Base-by-base conservation (phyloP, 371 early-diverging fungal species). In the Rhizopus microsporus region DNA sequence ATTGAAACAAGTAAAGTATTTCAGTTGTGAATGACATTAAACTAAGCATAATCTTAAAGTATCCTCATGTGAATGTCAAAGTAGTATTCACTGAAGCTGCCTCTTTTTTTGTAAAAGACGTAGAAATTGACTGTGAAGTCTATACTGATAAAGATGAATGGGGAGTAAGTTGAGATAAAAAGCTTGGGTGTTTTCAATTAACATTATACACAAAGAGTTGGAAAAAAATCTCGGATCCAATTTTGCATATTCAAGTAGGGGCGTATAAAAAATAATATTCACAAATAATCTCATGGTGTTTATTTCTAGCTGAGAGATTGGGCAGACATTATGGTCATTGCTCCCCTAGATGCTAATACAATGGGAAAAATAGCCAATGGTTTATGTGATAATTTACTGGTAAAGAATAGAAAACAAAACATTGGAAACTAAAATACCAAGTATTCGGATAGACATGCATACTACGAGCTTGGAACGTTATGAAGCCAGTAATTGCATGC, bases 291-390 rank as follows among this genome's bases (percentile, higher is more conserved):
- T 51, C 7, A 31, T 38, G 5, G 31, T 16, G 31, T 30, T 29
- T 17, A 1, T 17, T 0, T 30, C 32, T 62, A 93, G 88, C 81
- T 97, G 31, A 87, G 97, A 6, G 92, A 94, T 57, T 98, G 99
- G 99, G 96, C 97, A 17, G 96, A 97, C 58, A 68, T 91, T 17
- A 74, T 93, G 40, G 74, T 97, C 4, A 78, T 98, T 43, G 93
- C 94, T 0, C 99, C 99, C 5, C 64, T 96, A 34, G 93, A 93
- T 64, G 99, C 99, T 40, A 97, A 98, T 67, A 94, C 97, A 0
- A 66, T 98, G 50, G 96, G 90, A 37, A 98, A 98, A 58, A 65
- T 93, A 2, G 92, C 96, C 0, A 84, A 85, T 60, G 99, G 99
- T 7, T 68, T 95, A 6, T 96, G 96, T 69, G 99, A 98, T 68